Evolutionary conservation across 2,329 filamentous ascomycete genomes (phyloP), one percentile per base, ranked within the genome.

Genomic region (Diaporthe sp.): DNA sequence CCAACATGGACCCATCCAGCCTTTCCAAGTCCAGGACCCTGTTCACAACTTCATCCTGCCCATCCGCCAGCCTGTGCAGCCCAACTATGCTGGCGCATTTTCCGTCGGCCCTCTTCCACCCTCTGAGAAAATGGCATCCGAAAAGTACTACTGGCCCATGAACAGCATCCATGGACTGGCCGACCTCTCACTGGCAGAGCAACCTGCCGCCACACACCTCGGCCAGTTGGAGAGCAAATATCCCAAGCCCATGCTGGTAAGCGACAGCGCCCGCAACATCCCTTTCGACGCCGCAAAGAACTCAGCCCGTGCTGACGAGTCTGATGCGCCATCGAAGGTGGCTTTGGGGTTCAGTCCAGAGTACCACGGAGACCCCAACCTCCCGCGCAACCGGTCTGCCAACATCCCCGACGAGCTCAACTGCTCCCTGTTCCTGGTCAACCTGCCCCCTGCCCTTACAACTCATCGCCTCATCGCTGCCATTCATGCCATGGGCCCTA

Each of bases 361-460:
- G 71, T 87, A 87, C 77, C 77, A 77, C 10, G 86, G 85, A 30
- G 82, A 87, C 75, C 81, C 81, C 0, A 77, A 73, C 44, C 76
- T 84, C 0, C 22, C 53, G 3, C 80, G 80, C 13, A 88, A 87
- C 79, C 81, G 79, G 56, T 84, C 83, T 2, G 85, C 85, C 6
- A 63, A 81, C 44, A 84, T 87, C 44, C 80, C 83, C 0, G 79
- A 84, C 42, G 74, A 78, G 4, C 72, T 84, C 42, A 90, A 89
- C 79, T 89, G 88, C 42, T 84, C 87, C 0, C 81, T 91, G 1
- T 91, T 88, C 85, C 76, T 91, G 35, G 88, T 85, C 2, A 87
- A 88, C 66, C 83, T 91, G 0, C 87, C 88, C 0, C 81, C 85
- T 0, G 75, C 82, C 70, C 79, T 87, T 55, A 84, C 81, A 2